Base-by-base conservation (phyloP, 176 grass and related monocot species). In the Puya raimondii region DNA sequence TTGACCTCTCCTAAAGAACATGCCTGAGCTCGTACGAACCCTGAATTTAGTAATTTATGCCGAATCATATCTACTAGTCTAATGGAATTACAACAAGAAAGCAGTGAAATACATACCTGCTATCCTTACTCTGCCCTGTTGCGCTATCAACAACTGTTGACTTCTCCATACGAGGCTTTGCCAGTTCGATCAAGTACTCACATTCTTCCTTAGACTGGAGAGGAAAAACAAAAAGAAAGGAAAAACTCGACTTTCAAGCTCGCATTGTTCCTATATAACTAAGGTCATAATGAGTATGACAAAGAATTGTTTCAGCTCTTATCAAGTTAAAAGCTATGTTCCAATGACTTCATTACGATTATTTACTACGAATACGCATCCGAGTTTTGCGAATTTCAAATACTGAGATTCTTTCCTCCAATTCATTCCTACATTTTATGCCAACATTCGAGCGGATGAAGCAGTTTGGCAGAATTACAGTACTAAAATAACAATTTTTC, bases 201-300 rank as follows among this genome's bases (percentile, higher is more conserved):
- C 90, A 99, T 87, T 99, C 95, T 73, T 99, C 90, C 70, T 99
- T 90, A 51, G 95, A 93, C 95, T 99, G 73, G 48, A 71, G 83
- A 86, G 16, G 74, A 61, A 7, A 15, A 50, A 67, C 8, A 72
- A 5, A 78, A 52, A 49, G 48, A 70, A 48, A 51, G 20, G 26
- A 64, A 10, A 16, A 22, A 64, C 23, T 50, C 11, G 56, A 13
- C 51, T 14, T 9, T 80, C 22, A 16, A 72, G 23, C 48, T 33
- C n/a, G 47, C 33, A 76, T 16, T 42, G 33, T 42, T 42, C 3
- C 21, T 47, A 11, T 48, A 78, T 83, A 20, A 82, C 47, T 20
- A 56, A 2, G 54, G 15, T 63, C 18, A 11, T 21, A 48, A 75
- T 49, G 15, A 76, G 65, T 73, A 23, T 42, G 22, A 20, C n/a